phyloP scores from a whole-genome alignment of 2,329 filamentous ascomycete species.

The Diaporthe citriasiana region DNA sequence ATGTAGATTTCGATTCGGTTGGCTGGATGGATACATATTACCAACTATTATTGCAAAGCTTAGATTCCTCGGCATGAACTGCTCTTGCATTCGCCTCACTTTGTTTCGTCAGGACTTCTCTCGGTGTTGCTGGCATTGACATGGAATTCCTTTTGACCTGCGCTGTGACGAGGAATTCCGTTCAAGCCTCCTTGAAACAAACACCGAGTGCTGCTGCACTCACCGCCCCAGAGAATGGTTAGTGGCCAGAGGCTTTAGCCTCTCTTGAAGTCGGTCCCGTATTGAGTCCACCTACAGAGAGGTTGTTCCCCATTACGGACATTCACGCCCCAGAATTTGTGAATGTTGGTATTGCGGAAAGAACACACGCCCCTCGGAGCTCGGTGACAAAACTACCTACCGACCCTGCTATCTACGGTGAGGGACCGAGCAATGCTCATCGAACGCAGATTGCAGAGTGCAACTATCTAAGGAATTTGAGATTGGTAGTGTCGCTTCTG shows the following conservation, averaged over 20 bases:
- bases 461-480: background rate
- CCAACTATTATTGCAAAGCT: conserved; percentile 11
- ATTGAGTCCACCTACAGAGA: conserved; percentile 1
- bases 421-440: background rate
- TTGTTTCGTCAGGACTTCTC: conserved; percentile 14
- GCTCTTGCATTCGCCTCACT: background rate
- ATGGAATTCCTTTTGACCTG: background rate
- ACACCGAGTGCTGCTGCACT: conserved; percentile 1
- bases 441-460: background rate
- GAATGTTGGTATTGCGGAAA: background rate
- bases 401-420: background rate
- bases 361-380: background rate
- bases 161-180: background rate
- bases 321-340: conserved; percentile 13
- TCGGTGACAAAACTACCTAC: background rate
- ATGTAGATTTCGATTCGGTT: conserved; percentile 30
- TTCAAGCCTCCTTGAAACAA: conserved; percentile 30
- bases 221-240: background rate
- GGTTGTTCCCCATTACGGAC: background rate
- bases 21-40: conserved; percentile 24
- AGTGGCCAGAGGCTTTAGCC: conserved; percentile 7
- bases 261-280: conserved; percentile 24
- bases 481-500: background rate
- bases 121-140: conserved; percentile 21
- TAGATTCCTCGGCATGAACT: background rate